phyloP scores from a whole-genome alignment of 129 eudicot genomes.

The Ambrosia artemisiifolia region DNA sequence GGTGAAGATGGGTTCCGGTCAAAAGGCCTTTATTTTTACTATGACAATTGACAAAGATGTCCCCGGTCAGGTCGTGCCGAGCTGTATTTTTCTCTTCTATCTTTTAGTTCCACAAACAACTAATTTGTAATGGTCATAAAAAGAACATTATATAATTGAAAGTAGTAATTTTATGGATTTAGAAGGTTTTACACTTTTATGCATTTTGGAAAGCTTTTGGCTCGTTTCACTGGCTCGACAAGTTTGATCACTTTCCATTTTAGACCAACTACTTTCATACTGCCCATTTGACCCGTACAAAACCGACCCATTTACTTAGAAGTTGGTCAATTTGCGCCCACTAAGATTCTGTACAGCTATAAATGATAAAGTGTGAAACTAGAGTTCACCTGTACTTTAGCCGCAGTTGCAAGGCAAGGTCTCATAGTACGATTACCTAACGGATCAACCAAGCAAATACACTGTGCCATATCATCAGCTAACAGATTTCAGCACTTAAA shows the following conservation, averaged over 20 bases:
- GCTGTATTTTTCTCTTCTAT: no score
- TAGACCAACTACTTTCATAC: background rate
- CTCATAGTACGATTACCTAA: constrained; percentile 94
- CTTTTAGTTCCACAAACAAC: background rate
- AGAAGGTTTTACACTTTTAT: background rate
- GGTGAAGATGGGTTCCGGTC: background rate
- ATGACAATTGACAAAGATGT: background rate
- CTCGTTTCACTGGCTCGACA: background rate
- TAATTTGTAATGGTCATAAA: background rate
- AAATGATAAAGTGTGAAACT: constrained; percentile 17
- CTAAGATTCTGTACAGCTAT: background rate
- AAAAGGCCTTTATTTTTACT: background rate
- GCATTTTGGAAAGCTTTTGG: background rate
- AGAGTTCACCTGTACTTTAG: constrained; percentile 73
- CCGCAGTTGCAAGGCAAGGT: constrained; percentile 84
- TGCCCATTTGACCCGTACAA: background rate
- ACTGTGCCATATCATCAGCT: constrained; percentile 45
- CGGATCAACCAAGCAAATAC: constrained; percentile 94
- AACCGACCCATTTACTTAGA: background rate
- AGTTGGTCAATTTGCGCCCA: background rate
- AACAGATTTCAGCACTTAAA: constrained; percentile 16
- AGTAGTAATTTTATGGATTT: background rate
- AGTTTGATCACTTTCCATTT: background rate
- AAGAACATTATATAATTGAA: background rate
- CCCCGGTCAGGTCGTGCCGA: background rate